Conservation (phyloP, 208 protist species). For the Kentomonas sorsogonicus region DNA sequence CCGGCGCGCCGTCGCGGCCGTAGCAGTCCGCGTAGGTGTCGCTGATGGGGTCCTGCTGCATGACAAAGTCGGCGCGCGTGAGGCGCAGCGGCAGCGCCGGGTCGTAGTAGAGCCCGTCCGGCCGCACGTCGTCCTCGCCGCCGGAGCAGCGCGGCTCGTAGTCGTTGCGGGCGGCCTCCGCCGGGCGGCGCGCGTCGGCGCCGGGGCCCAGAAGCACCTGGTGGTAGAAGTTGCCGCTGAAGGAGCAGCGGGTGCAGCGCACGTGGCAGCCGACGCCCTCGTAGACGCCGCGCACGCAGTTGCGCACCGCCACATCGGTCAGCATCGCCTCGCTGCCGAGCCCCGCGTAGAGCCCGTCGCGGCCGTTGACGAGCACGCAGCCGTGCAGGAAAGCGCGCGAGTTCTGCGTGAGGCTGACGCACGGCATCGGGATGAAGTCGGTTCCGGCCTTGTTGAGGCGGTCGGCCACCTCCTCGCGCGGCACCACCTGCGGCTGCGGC, state of each 20-base stretch:
- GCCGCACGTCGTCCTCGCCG: constrained; percentile 14
- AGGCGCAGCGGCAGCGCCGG: constrained; percentile 16
- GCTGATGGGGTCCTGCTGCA: constrained; percentile 58
- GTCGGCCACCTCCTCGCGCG: background rate
- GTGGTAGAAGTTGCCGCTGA: constrained; percentile 52
- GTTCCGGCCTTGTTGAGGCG: background rate
- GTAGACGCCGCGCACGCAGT: constrained; percentile 59
- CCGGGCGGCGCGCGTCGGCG: constrained; percentile 10
- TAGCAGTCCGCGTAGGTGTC: constrained; percentile 47
- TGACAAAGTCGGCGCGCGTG: constrained; percentile 34
- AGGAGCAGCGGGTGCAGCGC: constrained; percentile 21
- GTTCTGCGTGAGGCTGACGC: constrained; percentile 33
- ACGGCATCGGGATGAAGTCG: constrained; percentile 13
- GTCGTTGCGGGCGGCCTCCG: background rate
- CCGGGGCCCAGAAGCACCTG: constrained; percentile 41
- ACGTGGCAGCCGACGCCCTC: constrained; percentile 53
- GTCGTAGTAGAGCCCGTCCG: constrained; percentile 12
- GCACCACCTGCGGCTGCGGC: background rate
- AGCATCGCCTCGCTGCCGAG: constrained; percentile 36
- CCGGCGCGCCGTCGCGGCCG: constrained; percentile 23
- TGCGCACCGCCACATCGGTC: constrained; percentile 19
- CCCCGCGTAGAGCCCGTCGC: constrained; percentile 58
- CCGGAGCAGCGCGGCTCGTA: constrained; percentile 7
- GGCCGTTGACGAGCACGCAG: constrained; percentile 46
- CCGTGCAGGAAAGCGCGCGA: constrained; percentile 27